Evolutionary conservation across 2,329 filamentous ascomycete genomes (phyloP).

Genomic region (Exophiala viscosa): DNA sequence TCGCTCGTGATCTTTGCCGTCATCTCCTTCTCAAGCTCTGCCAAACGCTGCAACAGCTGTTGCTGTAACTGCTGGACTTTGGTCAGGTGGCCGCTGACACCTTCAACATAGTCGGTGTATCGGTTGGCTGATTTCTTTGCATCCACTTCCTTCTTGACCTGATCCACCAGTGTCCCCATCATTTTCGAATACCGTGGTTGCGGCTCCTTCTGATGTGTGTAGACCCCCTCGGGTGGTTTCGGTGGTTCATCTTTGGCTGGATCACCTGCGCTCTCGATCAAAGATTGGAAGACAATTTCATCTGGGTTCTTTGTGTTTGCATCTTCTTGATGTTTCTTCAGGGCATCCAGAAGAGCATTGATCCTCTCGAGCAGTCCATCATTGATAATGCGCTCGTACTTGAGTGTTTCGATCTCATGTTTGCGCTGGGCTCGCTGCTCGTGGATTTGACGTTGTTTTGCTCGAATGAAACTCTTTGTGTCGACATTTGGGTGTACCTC

Average conservation of each 20-base stretch:
- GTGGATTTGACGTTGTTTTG: constrained; percentile 97
- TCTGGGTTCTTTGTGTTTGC: constrained; percentile 63
- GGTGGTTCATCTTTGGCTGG: constrained; percentile 71
- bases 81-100: constrained; percentile 69
- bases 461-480: constrained; percentile 96
- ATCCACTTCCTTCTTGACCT: constrained; percentile 82
- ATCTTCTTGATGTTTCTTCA: constrained; percentile 69
- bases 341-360: constrained; percentile 67
- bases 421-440: constrained; percentile 80
- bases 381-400: constrained; percentile 87
- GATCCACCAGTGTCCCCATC: constrained; percentile 94
- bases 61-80: constrained; percentile 77
- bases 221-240: constrained; percentile 72
- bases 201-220: constrained; percentile 64
- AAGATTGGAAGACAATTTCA: constrained; percentile 80
- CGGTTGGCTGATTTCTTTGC: constrained; percentile 67
- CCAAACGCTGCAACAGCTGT: constrained; percentile 69
- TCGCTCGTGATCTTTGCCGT: constrained; percentile 91
- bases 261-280: constrained; percentile 75
- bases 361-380: constrained; percentile 84
- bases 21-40: constrained; percentile 79
- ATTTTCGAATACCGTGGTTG: constrained; percentile 90
- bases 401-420: constrained; percentile 82
- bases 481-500: constrained; percentile 99
- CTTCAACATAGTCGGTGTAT: constrained; percentile 71